Evolutionary conservation across 768 basidiomycete species (phyloP).

Genomic region (Rossbeevera mucosa): DNA sequence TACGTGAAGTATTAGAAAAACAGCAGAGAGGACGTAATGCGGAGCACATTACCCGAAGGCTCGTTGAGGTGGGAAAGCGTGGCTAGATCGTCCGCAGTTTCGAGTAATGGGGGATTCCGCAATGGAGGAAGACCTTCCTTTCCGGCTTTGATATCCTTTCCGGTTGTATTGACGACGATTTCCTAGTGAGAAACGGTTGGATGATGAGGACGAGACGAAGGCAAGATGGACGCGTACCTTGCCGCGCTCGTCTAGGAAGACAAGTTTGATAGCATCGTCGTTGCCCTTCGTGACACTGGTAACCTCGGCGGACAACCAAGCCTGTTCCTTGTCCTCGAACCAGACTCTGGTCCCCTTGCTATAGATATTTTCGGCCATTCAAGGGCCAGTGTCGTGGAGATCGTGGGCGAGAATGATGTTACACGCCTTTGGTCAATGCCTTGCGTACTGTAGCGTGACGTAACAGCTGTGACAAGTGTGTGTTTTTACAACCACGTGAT

Average conservation of each 20-base stretch:
- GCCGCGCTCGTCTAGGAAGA: slow-evolving; percentile 87
- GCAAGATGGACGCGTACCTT: slow-evolving; percentile 52
- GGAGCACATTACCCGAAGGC: slow-evolving; percentile 69
- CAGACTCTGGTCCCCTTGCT: slow-evolving; percentile 86
- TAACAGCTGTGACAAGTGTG: slow-evolving; percentile 18
- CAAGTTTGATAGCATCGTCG: slow-evolving; percentile 76
- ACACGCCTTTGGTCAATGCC: neutral
- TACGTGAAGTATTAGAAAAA: slow-evolving; percentile 28
- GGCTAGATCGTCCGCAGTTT: slow-evolving; percentile 96
- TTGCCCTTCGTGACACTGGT: slow-evolving; percentile 54
- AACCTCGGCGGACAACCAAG: slow-evolving; percentile 91
- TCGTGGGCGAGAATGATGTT: slow-evolving; percentile 14
- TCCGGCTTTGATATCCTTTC: slow-evolving; percentile 74
- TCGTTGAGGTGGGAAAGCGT: slow-evolving; percentile 98
- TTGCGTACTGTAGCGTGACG: slow-evolving; percentile 16
- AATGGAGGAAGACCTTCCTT: slow-evolving; percentile 84
- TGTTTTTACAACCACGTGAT: slow-evolving; percentile 20
- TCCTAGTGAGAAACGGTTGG: slow-evolving; percentile 45
- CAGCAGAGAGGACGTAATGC: neutral
- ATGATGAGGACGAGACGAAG: neutral
- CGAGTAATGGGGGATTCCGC: slow-evolving; percentile 92
- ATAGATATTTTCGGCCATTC: slow-evolving; percentile 91
- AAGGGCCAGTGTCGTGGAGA: slow-evolving; percentile 37
- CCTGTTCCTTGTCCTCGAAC: slow-evolving; percentile 93
- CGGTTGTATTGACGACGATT: slow-evolving; percentile 71